Conservation (phyloP, 371 early-diverging fungal species). For the Mucor circinelloides region DNA sequence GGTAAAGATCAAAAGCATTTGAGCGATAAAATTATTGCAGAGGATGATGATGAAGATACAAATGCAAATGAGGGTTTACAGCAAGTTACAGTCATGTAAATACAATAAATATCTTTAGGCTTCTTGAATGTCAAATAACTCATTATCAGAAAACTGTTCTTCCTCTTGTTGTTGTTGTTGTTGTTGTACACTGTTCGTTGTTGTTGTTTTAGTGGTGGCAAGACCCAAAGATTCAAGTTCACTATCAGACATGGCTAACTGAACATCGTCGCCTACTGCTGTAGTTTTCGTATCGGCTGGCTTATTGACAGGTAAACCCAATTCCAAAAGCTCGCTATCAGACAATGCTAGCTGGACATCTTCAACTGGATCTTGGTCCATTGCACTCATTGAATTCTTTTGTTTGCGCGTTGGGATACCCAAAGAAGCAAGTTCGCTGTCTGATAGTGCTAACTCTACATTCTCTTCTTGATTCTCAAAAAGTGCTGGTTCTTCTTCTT, state of each 20-base stretch:
- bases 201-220: background rate
- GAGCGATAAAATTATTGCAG: conserved; percentile 32
- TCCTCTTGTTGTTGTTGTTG: background rate
- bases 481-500: background rate
- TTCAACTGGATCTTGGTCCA: background rate
- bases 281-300: background rate
- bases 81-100: conserved; percentile 11
- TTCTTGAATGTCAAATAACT: background rate
- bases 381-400: background rate
- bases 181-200: background rate
- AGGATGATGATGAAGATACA: conserved; percentile 30
- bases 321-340: background rate
- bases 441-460: background rate
- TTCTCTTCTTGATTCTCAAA: background rate
- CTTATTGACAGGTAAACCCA: background rate
- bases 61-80: background rate
- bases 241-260: background rate
- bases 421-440: background rate
- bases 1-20: conserved; percentile 54
- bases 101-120: background rate
- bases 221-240: background rate
- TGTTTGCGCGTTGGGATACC: background rate
- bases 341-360: background rate
- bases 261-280: background rate
- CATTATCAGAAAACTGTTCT: background rate